These are phyloP conservation scores for Sporisorium scitamineum DNA, from an alignment of 1,284 basidiomycete genomes.

Conservation along the genomic window DNA sequence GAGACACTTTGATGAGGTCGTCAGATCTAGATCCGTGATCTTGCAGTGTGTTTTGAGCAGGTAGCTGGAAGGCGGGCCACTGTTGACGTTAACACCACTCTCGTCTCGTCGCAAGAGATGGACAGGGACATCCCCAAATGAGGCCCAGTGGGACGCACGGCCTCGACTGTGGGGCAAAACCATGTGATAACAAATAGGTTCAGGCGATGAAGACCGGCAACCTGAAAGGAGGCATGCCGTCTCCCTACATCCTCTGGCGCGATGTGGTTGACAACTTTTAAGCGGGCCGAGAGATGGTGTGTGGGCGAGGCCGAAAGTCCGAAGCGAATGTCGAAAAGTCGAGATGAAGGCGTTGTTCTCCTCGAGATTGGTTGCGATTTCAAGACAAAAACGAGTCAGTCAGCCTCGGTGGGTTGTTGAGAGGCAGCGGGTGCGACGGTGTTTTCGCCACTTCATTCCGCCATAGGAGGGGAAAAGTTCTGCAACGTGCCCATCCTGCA, in stretches of 20 bases:
- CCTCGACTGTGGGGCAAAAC: neutral
- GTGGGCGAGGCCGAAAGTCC: neutral
- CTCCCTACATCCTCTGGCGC: conserved; percentile 3
- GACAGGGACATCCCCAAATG: neutral
- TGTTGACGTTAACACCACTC: too few species aligned
- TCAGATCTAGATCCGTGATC: neutral
- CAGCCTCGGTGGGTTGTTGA: neutral
- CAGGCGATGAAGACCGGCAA: neutral
- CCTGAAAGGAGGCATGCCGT: neutral
- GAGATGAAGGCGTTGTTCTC: neutral
- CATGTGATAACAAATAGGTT: neutral
- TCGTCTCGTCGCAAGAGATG: neutral
- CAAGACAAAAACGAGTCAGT: neutral
- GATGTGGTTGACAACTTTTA: neutral
- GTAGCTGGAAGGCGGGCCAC: neutral
- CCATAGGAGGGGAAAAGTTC: too few species aligned
- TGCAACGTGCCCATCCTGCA: neutral
- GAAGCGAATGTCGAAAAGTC: neutral
- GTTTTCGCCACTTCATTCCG: neutral
- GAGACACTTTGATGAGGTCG: neutral
- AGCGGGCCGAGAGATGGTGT: neutral
- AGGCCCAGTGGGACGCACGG: conserved; percentile 4
- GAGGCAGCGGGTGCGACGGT: neutral
- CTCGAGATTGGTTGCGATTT: neutral
- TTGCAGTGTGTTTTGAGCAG: conserved; percentile 1